phyloP scores from a whole-genome alignment of 2,329 filamentous ascomycete species.

The Alternaria sp. region DNA sequence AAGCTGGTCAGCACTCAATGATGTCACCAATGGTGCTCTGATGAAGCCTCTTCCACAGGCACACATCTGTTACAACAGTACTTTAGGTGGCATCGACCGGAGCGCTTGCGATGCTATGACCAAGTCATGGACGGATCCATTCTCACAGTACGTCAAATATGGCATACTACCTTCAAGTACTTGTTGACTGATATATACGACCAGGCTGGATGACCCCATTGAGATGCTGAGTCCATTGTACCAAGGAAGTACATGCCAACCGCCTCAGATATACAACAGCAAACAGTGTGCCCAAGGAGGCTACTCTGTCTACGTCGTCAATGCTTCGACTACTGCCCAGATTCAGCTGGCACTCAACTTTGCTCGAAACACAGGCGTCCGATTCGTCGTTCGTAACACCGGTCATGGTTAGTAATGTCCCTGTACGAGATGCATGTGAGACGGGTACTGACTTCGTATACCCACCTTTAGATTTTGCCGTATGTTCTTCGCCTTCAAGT shows the following conservation, averaged over 20 bases:
- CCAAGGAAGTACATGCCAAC: conserved; percentile 38
- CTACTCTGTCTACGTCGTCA: conserved; percentile 37
- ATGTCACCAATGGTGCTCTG: neutral
- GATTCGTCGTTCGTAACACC: conserved; percentile 42
- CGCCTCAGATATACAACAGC: conserved; percentile 33
- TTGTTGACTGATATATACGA: conserved; percentile 17
- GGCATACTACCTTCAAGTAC: neutral
- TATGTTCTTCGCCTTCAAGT: neutral
- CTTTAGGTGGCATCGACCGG: neutral
- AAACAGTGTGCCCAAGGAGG: conserved; percentile 35
- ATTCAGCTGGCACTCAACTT: conserved; percentile 41
- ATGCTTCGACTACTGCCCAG: conserved; percentile 30
- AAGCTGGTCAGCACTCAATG: conserved; percentile 3
- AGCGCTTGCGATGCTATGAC: conserved; percentile 1
- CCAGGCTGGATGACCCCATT: conserved; percentile 34
- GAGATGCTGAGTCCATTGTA: conserved; percentile 37
- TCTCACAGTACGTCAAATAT: neutral
- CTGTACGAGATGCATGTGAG: too few relatives aligned
- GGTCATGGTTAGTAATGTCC: conserved; percentile 27
- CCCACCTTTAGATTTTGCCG: conserved; percentile 21
- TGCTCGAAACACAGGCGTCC: conserved; percentile 33
- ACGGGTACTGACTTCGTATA: too few relatives aligned
- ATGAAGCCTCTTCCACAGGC: conserved; percentile 2
- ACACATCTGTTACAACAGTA: conserved; percentile 2
- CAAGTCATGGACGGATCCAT: conserved; percentile 2